Evolutionary conservation across 164 flowering plant species (phyloP).

Genomic region (Malania oleifera): DNA sequence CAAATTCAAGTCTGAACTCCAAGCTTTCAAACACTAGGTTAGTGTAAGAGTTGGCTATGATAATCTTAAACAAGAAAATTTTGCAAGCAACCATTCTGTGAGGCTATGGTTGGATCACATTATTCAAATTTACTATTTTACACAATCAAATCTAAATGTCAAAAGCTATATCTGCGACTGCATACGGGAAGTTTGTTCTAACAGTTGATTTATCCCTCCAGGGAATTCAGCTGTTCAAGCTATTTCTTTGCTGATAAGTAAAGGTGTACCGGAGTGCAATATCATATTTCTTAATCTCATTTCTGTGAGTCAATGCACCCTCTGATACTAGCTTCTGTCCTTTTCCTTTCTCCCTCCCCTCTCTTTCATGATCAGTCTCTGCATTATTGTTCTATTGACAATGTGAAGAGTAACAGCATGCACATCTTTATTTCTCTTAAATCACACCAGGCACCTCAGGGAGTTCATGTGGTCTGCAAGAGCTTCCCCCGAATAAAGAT

Average conservation of each 20-base stretch:
- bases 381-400: background rate
- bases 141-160: no score
- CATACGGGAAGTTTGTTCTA: no score
- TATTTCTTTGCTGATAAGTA: constrained; percentile 68
- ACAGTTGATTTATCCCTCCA: constrained; percentile 21
- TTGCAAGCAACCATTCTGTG: no score
- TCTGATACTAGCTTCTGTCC: background rate
- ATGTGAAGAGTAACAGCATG: background rate
- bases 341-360: background rate
- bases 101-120: no score
- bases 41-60: background rate
- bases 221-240: constrained; percentile 98
- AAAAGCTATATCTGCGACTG: no score
- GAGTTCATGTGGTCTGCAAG: constrained; percentile 87
- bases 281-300: constrained; percentile 96
- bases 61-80: no score
- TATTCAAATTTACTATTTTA: no score
- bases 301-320: constrained; percentile 58
- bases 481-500: constrained; percentile 82
- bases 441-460: constrained; percentile 82
- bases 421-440: background rate
- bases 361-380: background rate
- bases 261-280: constrained; percentile 92
- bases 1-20: no score
- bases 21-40: no score